phyloP scores from a whole-genome alignment of 176 grass and related monocot species.

The Eleusine indica region DNA sequence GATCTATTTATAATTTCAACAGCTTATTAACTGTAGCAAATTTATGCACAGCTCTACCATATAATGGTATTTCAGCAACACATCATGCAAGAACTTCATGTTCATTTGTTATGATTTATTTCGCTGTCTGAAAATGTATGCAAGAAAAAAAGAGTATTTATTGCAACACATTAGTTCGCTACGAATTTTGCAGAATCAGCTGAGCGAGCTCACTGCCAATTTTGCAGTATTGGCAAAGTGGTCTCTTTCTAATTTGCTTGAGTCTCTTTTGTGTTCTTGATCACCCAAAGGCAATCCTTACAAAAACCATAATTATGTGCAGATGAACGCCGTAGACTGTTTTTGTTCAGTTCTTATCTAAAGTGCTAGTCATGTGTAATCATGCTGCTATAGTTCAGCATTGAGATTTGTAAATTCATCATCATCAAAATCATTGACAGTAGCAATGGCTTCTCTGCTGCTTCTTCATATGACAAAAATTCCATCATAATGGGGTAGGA shows the following conservation, averaged over 20 bases:
- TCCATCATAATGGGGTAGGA: background rate
- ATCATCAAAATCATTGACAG: slow-evolving; percentile 10
- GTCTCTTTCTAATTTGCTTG: background rate
- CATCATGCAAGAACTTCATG: slow-evolving; percentile 11
- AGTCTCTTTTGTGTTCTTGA: background rate
- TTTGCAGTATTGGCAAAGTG: background rate
- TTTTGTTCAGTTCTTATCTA: slow-evolving; percentile 16
- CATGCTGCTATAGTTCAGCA: slow-evolving; percentile 30
- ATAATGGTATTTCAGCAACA: background rate
- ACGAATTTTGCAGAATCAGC: slow-evolving; percentile 4
- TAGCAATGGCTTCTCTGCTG: slow-evolving; percentile 14
- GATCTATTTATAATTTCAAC: slow-evolving; percentile 5
- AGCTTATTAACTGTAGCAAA: slow-evolving; percentile 5
- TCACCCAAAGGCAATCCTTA: background rate
- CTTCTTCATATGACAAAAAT: slow-evolving; percentile 1
- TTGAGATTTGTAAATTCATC: slow-evolving; percentile 20
- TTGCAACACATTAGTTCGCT: background rate
- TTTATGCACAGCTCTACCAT: slow-evolving; percentile 12
- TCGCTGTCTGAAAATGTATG: slow-evolving; percentile 13
- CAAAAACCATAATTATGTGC: background rate
- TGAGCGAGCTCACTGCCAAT: background rate
- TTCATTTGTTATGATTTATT: background rate
- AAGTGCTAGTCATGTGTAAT: background rate
- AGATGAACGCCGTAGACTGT: background rate
- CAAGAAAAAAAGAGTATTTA: background rate